Conservation (phyloP, 306 rosid species). For the Styphnolobium japonicum region DNA sequence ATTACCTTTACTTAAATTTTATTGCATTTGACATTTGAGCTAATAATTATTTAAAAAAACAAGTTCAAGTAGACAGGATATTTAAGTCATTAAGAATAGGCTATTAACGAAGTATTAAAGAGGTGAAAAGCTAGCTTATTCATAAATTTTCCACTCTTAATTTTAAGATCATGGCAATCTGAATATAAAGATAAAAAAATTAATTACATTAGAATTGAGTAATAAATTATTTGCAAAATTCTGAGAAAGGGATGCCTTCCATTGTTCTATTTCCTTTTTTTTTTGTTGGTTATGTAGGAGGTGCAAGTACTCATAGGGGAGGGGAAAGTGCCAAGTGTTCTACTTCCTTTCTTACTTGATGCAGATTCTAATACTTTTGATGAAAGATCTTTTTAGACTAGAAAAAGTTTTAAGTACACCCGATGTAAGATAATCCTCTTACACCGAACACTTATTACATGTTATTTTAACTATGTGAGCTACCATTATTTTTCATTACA, state of each 20-base stretch:
- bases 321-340: no score
- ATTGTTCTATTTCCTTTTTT: not conserved
- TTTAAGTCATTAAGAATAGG: not conserved
- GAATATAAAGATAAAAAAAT: not conserved
- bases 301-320: no score
- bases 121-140: no score
- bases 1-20: not conserved
- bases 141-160: not conserved
- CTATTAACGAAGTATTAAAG: no score
- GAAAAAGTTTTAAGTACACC: no score
- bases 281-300: no score
- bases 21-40: not conserved
- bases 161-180: not conserved
- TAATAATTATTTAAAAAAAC: no score
- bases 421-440: no score
- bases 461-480: no score
- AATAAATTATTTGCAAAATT: not conserved
- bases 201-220: not conserved
- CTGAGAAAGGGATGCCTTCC: not conserved
- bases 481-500: no score
- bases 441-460: no score
- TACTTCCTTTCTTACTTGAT: not conserved
- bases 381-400: not conserved
- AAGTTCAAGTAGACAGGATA: not conserved
- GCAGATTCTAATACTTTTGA: not conserved